Evolutionary conservation across 106 monocot species (phyloP).

Genomic region (Cymbidium sinense): DNA sequence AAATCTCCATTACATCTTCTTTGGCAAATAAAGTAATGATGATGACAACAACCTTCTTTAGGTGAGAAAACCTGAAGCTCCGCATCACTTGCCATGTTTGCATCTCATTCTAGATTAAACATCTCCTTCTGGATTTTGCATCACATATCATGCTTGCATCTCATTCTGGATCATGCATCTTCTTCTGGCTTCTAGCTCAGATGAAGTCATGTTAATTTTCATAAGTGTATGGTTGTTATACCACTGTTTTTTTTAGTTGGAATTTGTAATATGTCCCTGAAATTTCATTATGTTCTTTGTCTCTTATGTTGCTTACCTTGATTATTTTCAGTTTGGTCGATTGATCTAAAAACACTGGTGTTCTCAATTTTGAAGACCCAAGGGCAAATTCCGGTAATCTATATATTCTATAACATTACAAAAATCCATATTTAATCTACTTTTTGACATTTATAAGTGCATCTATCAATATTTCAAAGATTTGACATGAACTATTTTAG

Average conservation of each 20-base stretch:
- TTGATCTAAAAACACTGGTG: slow-evolving; percentile 45
- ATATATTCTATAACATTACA: not conserved
- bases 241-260: not conserved
- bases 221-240: not conserved
- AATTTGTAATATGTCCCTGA: not conserved
- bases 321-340: slow-evolving; percentile 68
- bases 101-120: not conserved
- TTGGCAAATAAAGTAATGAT: not conserved
- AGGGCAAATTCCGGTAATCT: slow-evolving; percentile 72
- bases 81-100: not conserved
- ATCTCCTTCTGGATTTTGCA: not conserved
- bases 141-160: not conserved
- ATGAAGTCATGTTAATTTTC: not conserved
- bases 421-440: not conserved
- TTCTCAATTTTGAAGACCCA: slow-evolving; percentile 46
- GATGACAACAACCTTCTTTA: not conserved
- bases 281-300: not conserved
- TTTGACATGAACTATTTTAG: not conserved
- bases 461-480: not conserved
- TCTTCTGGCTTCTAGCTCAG: not conserved
- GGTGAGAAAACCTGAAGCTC: not conserved
- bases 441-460: not conserved
- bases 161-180: not conserved
- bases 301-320: slow-evolving; percentile 13
- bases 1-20: not conserved